Conservation (phyloP, 768 basidiomycete species). For the Hortiboletus campestris region DNA sequence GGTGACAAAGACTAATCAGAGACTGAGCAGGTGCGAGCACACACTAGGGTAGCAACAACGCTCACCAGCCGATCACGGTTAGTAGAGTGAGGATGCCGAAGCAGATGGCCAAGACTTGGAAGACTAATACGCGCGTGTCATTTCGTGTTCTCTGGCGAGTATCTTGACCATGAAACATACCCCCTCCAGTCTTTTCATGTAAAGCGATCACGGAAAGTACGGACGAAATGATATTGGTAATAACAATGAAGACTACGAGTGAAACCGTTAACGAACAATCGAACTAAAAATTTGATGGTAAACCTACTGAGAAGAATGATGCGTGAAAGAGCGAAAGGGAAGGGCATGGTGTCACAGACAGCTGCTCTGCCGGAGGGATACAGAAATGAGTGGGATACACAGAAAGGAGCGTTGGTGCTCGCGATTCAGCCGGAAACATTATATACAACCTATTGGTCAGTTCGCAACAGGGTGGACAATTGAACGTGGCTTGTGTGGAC, state of each 20-base stretch:
- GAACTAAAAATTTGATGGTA: neutral
- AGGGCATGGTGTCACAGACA: constrained; percentile 30
- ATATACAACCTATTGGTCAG: constrained; percentile 11
- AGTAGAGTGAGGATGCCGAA: constrained; percentile 12
- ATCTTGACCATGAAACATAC: constrained; percentile 12
- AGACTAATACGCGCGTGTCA: constrained; percentile 12
- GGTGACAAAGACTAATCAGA: constrained; percentile 15
- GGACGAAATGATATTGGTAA: constrained; percentile 11
- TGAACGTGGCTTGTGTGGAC: constrained; percentile 8
- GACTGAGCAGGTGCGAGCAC: neutral
- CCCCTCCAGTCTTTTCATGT: constrained; percentile 20
- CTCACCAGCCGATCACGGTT: constrained; percentile 23
- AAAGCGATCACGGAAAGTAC: constrained; percentile 18
- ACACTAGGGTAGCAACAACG: neutral
- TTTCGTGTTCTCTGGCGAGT: neutral
- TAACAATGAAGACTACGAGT: constrained; percentile 16
- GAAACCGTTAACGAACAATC: neutral
- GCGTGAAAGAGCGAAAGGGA: constrained; percentile 22
- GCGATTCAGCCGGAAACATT: neutral
- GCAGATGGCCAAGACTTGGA: constrained; percentile 19
- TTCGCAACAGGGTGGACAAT: constrained; percentile 6
- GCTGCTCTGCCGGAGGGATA: neutral
- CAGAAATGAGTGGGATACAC: constrained; percentile 6
- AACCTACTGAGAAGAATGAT: constrained; percentile 20
- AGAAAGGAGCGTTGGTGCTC: neutral